Evolutionary conservation across 352 stramenopile species (phyloP).

Genomic region (Phytophthora megakarya): DNA sequence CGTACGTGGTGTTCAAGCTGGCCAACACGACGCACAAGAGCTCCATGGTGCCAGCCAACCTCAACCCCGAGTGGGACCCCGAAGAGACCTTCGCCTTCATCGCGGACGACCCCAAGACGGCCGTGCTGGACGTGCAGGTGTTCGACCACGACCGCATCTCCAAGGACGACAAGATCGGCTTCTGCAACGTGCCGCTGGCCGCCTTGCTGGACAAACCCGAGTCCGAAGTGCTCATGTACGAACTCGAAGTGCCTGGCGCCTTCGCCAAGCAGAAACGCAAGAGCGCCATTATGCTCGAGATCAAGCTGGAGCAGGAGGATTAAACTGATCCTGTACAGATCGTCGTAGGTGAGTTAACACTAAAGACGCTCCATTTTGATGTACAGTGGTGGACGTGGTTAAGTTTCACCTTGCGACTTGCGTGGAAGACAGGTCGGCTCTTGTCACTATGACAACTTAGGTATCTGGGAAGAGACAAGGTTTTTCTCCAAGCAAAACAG

Average conservation of each 20-base stretch:
- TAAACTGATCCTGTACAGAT: conserved; percentile 18
- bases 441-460: conserved; percentile 32
- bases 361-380: conserved; percentile 23
- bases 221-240: conserved; percentile 67
- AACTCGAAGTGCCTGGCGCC: conserved; percentile 51
- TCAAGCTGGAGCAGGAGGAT: conserved; percentile 67
- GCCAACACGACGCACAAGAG: conserved; percentile 70
- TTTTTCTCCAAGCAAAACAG: conserved; percentile 28
- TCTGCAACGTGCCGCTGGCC: conserved; percentile 54
- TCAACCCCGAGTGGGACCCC: conserved; percentile 75
- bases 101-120: conserved; percentile 53
- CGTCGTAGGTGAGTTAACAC: conserved; percentile 17
- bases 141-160: conserved; percentile 80
- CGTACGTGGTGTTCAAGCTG: conserved; percentile 81
- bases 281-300: conserved; percentile 74
- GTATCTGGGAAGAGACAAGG: conserved; percentile 31
- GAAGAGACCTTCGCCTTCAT: conserved; percentile 73
- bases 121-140: conserved; percentile 66
- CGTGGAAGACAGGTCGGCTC: conserved; percentile 26
- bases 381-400: conserved; percentile 15
- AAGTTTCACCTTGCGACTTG: conserved; percentile 26
- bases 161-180: conserved; percentile 81
- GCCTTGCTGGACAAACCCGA: conserved; percentile 48
- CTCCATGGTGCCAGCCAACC: conserved; percentile 54
- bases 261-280: conserved; percentile 75